These are phyloP conservation scores for Arabis alpina DNA, from an alignment of 345 rosid species.

Conservation along the genomic window DNA sequence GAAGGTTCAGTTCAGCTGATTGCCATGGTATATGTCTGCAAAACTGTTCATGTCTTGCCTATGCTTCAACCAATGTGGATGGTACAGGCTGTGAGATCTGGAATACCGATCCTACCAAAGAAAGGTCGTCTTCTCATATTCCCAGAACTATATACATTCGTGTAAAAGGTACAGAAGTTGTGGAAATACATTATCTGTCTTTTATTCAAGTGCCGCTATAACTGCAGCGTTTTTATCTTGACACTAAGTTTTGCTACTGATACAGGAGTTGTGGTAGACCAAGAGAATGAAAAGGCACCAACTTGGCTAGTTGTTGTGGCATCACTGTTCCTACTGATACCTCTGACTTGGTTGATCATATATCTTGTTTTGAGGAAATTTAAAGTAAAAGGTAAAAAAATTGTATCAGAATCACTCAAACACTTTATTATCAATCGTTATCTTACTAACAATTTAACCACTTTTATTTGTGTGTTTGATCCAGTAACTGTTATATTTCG, in stretches of 20 bases:
- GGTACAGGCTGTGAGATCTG: slow-evolving; percentile 51
- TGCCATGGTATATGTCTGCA: slow-evolving; percentile 41
- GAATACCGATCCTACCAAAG: slow-evolving; percentile 28
- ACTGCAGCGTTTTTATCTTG: not conserved
- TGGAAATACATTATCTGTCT: not conserved
- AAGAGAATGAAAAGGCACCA: slow-evolving; percentile 1
- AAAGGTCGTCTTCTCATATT: slow-evolving; percentile 1
- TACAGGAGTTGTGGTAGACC: not conserved
- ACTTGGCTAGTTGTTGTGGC: slow-evolving; percentile 41
- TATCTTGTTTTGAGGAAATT: slow-evolving; percentile 33
- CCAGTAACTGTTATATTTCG: slow-evolving; percentile 30
- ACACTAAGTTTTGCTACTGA: not conserved
- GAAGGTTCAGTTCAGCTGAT: slow-evolving; percentile 34
- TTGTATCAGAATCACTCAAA: slow-evolving; percentile 10
- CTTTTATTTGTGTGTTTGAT: slow-evolving; percentile 6
- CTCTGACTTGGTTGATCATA: slow-evolving; percentile 23
- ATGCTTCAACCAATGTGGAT: slow-evolving; percentile 43
- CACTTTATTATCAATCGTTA: not conserved
- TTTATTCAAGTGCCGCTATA: not conserved
- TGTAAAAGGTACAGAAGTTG: slow-evolving; percentile 4
- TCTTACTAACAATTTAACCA: slow-evolving; percentile 11
- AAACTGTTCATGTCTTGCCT: slow-evolving; percentile 51
- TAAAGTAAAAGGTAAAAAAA: slow-evolving; percentile 17
- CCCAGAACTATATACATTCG: slow-evolving; percentile 27
- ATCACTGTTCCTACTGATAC: slow-evolving; percentile 30